These are phyloP conservation scores for Lachnellula subtilissima DNA, from an alignment of 2,329 filamentous ascomycete genomes.

Conservation along the genomic window DNA sequence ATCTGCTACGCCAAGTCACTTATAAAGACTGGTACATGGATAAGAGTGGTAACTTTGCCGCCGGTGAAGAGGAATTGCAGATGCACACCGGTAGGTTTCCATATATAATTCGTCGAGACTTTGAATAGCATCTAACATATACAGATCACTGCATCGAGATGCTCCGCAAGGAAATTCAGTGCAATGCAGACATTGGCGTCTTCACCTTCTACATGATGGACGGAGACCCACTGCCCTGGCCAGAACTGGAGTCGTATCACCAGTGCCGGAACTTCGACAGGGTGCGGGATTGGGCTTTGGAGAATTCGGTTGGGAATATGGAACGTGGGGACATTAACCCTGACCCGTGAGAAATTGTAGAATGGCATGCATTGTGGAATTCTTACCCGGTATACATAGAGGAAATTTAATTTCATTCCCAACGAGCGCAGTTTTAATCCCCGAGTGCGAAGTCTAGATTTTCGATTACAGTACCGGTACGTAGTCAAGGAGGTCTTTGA, in stretches of 20 bases:
- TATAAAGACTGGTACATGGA: slow-evolving; percentile 47
- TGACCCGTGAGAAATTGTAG: neutral
- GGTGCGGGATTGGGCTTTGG: slow-evolving; percentile 47
- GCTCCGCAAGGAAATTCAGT: slow-evolving; percentile 49
- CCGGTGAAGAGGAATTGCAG: slow-evolving; percentile 37
- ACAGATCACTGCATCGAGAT: slow-evolving; percentile 51
- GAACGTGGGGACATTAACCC: slow-evolving; percentile 22
- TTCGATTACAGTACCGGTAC: no score
- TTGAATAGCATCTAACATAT: neutral
- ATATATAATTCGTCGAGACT: neutral
- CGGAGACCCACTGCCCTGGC: slow-evolving; percentile 45
- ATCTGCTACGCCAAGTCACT: slow-evolving; percentile 39
- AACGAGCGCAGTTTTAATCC: neutral
- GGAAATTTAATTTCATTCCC: neutral
- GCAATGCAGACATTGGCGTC: slow-evolving; percentile 49
- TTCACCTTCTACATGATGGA: slow-evolving; percentile 47
- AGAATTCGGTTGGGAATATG: slow-evolving; percentile 42
- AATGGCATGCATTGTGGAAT: neutral
- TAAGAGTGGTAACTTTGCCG: slow-evolving; percentile 43
- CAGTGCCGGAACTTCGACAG: slow-evolving; percentile 51
- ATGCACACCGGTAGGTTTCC: slow-evolving; percentile 33
- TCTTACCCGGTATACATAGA: no score
- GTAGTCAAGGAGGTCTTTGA: no score
- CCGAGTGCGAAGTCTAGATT: no score
- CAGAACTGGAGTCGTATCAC: slow-evolving; percentile 49